Conservation (phyloP, 2,329 filamentous ascomycete genomes). For the Xylaria sp. region DNA sequence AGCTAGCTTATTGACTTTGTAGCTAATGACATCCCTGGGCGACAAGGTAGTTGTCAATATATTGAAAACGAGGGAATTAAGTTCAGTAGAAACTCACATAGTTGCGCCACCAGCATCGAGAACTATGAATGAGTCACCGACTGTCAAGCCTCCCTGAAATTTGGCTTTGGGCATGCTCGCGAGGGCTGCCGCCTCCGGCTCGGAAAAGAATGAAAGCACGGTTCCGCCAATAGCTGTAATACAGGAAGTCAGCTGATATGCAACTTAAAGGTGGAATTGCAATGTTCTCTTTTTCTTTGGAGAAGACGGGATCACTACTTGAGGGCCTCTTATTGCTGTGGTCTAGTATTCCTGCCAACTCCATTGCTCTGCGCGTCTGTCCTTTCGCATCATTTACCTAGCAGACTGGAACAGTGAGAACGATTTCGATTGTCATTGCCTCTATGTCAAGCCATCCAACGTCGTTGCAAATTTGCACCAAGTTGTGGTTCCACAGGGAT, state of each 20-base stretch:
- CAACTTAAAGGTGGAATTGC: too few species aligned
- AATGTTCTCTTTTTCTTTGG: too few species aligned
- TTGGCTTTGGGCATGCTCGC: constrained; percentile 44
- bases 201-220: constrained; percentile 44
- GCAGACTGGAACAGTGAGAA: constrained; percentile 29
- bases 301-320: too few species aligned
- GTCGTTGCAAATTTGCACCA: constrained; percentile 12
- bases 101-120: constrained; percentile 41
- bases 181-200: constrained; percentile 54
- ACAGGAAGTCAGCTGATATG: background rate
- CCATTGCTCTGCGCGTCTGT: constrained; percentile 47
- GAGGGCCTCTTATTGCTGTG: constrained; percentile 6
- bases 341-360: constrained; percentile 45
- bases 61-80: background rate
- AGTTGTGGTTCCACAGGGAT: constrained; percentile 19
- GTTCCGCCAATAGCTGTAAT: constrained; percentile 38
- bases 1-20: constrained; percentile 18
- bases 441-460: constrained; percentile 6
- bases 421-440: constrained; percentile 21
- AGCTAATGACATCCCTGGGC: constrained; percentile 28
- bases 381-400: constrained; percentile 28
- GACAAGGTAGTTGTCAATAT: background rate
- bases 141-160: constrained; percentile 31
- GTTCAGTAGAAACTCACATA: constrained; percentile 3
- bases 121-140: constrained; percentile 37